phyloP scores from a whole-genome alignment of 1,139 yeast genomes.

The Yamadazyma sp. region DNA sequence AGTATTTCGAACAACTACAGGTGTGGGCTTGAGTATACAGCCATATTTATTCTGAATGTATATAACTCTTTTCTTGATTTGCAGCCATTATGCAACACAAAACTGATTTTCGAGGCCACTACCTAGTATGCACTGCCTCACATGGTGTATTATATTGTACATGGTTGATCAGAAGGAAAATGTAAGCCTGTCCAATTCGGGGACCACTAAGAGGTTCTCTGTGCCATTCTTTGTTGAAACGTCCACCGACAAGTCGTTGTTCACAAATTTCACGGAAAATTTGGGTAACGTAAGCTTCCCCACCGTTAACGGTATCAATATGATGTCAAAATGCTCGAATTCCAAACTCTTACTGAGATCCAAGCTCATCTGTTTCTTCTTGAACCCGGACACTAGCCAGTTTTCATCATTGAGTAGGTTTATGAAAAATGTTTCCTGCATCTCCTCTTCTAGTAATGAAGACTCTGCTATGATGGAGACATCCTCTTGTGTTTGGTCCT shows the following conservation, averaged over 20 bases:
- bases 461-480: conserved; percentile 27
- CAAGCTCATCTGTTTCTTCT: conserved; percentile 46
- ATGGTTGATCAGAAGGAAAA: conserved; percentile 48
- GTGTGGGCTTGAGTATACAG: conserved; percentile 27
- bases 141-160: not conserved
- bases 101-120: too few species aligned
- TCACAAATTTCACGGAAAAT: conserved; percentile 42
- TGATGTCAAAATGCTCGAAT: conserved; percentile 32
- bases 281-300: conserved; percentile 74
- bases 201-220: conserved; percentile 71
- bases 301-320: conserved; percentile 69
- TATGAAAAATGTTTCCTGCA: conserved; percentile 26
- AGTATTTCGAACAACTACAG: conserved; percentile 30
- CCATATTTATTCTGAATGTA: too few species aligned
- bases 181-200: conserved; percentile 63
- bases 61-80: too few species aligned
- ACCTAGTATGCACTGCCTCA: not conserved
- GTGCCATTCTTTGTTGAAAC: conserved; percentile 65
- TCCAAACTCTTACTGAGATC: conserved; percentile 19
- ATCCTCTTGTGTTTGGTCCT: conserved; percentile 10
- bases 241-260: conserved; percentile 44
- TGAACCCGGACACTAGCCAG: conserved; percentile 74
- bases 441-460: conserved; percentile 20
- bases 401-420: conserved; percentile 40
- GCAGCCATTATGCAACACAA: too few species aligned